Evolutionary conservation across 352 stramenopile genomes (phyloP).

Genomic region (Phytophthora niederhauseri): DNA sequence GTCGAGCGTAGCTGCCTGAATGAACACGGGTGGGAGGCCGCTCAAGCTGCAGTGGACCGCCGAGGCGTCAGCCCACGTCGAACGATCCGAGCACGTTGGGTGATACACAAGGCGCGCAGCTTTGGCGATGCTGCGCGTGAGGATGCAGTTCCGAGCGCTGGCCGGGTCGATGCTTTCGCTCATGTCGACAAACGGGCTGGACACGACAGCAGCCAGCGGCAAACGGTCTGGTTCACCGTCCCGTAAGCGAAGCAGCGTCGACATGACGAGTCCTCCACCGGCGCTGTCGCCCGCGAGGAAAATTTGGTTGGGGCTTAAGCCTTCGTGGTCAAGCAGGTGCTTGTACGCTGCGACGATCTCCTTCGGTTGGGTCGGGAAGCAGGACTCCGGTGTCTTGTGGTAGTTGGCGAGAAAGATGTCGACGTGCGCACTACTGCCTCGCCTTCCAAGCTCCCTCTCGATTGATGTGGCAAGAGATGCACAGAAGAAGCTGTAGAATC

Average conservation of each 20-base stretch:
- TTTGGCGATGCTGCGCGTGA: slow-evolving; percentile 30
- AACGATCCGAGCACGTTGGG: slow-evolving; percentile 17
- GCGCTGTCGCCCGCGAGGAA: slow-evolving; percentile 51
- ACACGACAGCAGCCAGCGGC: slow-evolving; percentile 39
- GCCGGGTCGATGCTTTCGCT: slow-evolving; percentile 16
- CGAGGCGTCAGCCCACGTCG: slow-evolving; percentile 39
- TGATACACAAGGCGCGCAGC: slow-evolving; percentile 29
- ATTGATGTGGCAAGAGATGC: slow-evolving; percentile 25
- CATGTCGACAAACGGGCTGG: slow-evolving; percentile 27
- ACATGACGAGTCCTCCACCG: slow-evolving; percentile 45
- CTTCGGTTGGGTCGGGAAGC: slow-evolving; percentile 38
- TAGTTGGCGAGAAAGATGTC: slow-evolving; percentile 60
- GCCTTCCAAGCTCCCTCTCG: slow-evolving; percentile 24
- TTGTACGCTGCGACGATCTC: slow-evolving; percentile 41
- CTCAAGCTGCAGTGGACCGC: slow-evolving; percentile 46
- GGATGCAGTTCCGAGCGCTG: slow-evolving; percentile 35
- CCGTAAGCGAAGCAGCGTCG: slow-evolving; percentile 43
- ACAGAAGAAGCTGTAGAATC: slow-evolving; percentile 45
- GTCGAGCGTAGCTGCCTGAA: slow-evolving; percentile 43
- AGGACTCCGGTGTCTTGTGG: slow-evolving; percentile 47
- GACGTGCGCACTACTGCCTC: slow-evolving; percentile 18
- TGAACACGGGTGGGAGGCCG: slow-evolving; percentile 40
- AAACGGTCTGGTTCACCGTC: slow-evolving; percentile 11
- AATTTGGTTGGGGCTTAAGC: slow-evolving; percentile 32
- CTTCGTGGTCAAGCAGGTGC: slow-evolving; percentile 37